Evolutionary conservation across 352 stramenopile genomes (phyloP), one percentile per base, ranked within the genome.

Genomic region (Phytophthora europaea): DNA sequence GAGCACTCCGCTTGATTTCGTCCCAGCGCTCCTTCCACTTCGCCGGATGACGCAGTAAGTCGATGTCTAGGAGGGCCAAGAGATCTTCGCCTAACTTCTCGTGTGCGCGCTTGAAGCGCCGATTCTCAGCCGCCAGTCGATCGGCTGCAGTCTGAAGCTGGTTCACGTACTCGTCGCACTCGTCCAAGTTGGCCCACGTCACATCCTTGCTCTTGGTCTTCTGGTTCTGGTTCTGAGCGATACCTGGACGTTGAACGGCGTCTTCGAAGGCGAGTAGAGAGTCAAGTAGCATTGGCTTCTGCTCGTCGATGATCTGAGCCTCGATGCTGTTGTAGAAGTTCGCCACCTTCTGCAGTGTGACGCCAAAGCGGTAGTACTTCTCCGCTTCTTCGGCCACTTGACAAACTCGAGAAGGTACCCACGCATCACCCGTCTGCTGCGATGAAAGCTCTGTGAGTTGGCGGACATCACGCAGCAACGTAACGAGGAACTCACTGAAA

Each of bases 291-390:
- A 99, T 98, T 3, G 94, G 89, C 65, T 98, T 98, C 82, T 99
- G 95, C 60, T 94, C 88, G 10, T 95, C 84, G 28, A 99, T 98
- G 72, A 99, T 99, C 62, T 98, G 87, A 8, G 86, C 88, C 28
- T 97, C 94, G 70, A 99, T 97, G 64, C 90, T 98, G 84, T 99
- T 99, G 89, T 98, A 99, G 71, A 99, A 99, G 63, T 98, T 98
- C 2, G 97, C 94, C 7, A 98, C 92, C 74, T 99, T 99, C 70
- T 99, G 98, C 20, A 99, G 81, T 58, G 94, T 96, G 9, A 99
- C 94, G 15, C 93, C 96, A 72, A 97, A 98, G 18, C 94, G 92
- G 73, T 98, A 98, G 84, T 97, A 98, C 64, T 95, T 95, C 73
- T 99, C 96, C 0, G 88, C 94, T 52, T 98, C 91, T 12, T 88